Conservation (phyloP, 1,284 basidiomycete species). For the Ustilago xerochloae region DNA sequence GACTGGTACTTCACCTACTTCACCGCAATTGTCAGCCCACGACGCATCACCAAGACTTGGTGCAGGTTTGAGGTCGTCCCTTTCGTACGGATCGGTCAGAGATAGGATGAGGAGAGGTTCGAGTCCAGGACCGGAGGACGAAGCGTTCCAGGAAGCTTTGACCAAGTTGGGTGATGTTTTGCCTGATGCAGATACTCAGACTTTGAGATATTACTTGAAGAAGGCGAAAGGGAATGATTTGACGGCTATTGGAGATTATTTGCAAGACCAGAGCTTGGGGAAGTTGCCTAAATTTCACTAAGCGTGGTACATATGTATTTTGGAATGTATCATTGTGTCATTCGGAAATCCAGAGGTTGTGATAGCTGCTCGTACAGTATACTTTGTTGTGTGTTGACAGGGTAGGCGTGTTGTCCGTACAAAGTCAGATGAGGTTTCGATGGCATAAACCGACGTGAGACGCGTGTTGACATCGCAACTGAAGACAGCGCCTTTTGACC, state of each 20-base stretch:
- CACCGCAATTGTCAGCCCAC: neutral
- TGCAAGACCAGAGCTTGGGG: conserved; percentile 54
- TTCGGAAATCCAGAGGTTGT: no score
- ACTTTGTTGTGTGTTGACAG: no score
- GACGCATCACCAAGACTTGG: neutral
- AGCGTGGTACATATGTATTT: no score
- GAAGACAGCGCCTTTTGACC: no score
- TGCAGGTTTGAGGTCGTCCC: conserved; percentile 9
- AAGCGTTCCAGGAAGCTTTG: conserved; percentile 42
- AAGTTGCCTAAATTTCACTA: conserved; percentile 23
- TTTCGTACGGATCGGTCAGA: conserved; percentile 39
- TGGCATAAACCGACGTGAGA: no score
- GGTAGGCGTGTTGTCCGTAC: no score
- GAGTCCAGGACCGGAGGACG: conserved; percentile 15
- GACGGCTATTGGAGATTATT: conserved; percentile 57
- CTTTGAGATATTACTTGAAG: conserved; percentile 48
- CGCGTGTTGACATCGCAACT: no score
- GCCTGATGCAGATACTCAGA: conserved; percentile 52
- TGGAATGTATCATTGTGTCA: no score
- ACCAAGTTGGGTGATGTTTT: conserved; percentile 56
- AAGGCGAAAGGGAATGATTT: conserved; percentile 58
- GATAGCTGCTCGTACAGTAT: no score
- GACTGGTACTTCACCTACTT: conserved; percentile 6
- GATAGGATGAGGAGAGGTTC: conserved; percentile 29
- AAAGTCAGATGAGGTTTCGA: no score